Percentiles rank a stretch among this genome's conserved stretches.
These are phyloP conservation scores for Penicillium riverlandense DNA, from an alignment of 495 filamentous ascomycete species.

Conservation along the genomic window DNA sequence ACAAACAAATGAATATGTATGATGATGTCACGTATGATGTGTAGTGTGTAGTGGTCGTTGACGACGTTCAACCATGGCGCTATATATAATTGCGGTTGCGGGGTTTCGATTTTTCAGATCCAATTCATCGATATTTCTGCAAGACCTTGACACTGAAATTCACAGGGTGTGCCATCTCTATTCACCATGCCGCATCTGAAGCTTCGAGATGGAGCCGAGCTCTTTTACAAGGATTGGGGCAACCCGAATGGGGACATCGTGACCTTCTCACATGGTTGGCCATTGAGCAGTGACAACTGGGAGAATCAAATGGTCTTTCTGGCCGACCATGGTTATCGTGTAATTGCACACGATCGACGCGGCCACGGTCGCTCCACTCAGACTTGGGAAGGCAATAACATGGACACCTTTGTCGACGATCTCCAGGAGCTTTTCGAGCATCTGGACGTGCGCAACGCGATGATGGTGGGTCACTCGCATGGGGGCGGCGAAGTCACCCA, in stretches of 20 bases:
- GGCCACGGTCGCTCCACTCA: slow-evolving; percentile 34
- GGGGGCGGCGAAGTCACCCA: slow-evolving; percentile 34
- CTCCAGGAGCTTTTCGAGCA: slow-evolving; percentile 26
- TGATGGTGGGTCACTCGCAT: slow-evolving; percentile 35
- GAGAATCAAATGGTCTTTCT: slow-evolving; percentile 37
- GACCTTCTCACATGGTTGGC: slow-evolving; percentile 36
- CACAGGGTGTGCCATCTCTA: too few species aligned
- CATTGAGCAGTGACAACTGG: slow-evolving; percentile 33
- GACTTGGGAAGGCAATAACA: slow-evolving; percentile 33
- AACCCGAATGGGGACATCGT: slow-evolving; percentile 18
- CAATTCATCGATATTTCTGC: not conserved
- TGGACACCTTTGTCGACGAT: slow-evolving; percentile 31
- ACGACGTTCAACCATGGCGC: too few species aligned
- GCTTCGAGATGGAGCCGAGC: slow-evolving; percentile 24
- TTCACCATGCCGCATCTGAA: slow-evolving; percentile 17
- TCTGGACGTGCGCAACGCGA: slow-evolving; percentile 23
- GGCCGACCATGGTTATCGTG: slow-evolving; percentile 27
- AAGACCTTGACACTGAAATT: not conserved
- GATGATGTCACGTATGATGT: not conserved
- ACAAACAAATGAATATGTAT: not conserved
- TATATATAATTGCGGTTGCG: too few species aligned
- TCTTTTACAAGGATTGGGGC: slow-evolving; percentile 39
- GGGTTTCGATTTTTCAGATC: too few species aligned
- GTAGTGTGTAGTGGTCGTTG: not conserved
- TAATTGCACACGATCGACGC: slow-evolving; percentile 36